Base-by-base conservation (phyloP, 164 flowering plant species). In the Annona squamosa region DNA sequence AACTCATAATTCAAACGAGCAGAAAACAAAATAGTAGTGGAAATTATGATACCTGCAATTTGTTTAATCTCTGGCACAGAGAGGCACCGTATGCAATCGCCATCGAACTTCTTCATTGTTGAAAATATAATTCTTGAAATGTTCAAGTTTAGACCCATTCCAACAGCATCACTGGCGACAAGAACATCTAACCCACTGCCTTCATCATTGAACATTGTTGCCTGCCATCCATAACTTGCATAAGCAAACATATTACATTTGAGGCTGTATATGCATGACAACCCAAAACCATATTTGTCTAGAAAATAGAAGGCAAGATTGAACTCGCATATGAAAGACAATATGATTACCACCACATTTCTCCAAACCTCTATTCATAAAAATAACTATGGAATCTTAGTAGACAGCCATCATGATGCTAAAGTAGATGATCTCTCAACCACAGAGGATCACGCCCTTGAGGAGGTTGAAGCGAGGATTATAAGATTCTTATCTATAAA, bases 91-190 rank as follows among this genome's bases (percentile, higher is more conserved):
- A 66, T 80, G 72, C 82, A 89, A 3, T 62, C 5, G 67, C 99
- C 99, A 82, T 95, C 96, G 84, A 88, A 95, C 72, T 95, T 95
- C 77, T 81, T 65, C 85, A 95, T 44, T 1, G 91, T 82, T 26
- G 97, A 89, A 82, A 95, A 95, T 79, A 95, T 88, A 67, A 95
- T 89, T 81, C 99, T 89, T 18, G 93, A 90, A 70, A 92, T 92
- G 75, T 95, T 92, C 73, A 95, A 84, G 82, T 95, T 95, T 70
- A 95, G 98, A 78, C 99, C 99, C 98, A 92, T 95, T 76, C 99
- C 99, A 83, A 95, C 87, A 75, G 99, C 99, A 87, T 95, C 99
- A 84, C 99, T 95, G 9, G 98, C 97, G 73, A 95, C 99, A 73
- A 95, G 94, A 75, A 92, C 96, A 84, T 95, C 97, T 80, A 90